A percentile compares a stretch with the other conserved stretches of the same genome.
Conservation (phyloP, 2,329 filamentous ascomycete species). For the Colletotrichum sp. region DNA sequence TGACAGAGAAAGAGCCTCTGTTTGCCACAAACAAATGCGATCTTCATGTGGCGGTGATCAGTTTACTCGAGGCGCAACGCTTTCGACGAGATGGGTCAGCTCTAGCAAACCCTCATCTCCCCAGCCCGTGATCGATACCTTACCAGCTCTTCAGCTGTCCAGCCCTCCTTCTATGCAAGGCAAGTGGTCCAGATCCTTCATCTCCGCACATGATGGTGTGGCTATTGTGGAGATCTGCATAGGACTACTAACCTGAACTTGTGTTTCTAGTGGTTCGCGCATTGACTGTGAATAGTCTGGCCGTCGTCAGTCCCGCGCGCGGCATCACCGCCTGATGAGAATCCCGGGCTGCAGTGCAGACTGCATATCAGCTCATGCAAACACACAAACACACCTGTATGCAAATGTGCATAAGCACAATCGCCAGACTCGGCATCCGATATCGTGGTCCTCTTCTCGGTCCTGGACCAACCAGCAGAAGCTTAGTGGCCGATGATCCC, state of each 20-base stretch:
- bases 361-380: conserved; percentile 1
- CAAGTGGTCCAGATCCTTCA: neutral
- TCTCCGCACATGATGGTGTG: neutral
- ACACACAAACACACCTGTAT: neutral
- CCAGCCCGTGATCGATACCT: neutral
- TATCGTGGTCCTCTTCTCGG: neutral
- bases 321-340: neutral
- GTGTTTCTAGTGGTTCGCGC: neutral
- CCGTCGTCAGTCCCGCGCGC: neutral
- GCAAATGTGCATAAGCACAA: neutral
- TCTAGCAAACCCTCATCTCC: neutral
- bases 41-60: neutral
- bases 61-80: neutral
- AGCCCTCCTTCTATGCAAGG: neutral
- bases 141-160: neutral
- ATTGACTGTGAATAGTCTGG: neutral
- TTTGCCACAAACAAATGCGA: neutral
- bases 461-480: neutral
- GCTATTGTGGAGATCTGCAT: neutral
- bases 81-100: neutral
- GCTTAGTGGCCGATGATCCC: neutral
- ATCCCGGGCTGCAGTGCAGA: neutral
- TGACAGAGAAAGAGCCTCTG: no score
- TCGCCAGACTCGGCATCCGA: neutral
- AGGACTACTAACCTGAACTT: neutral